Base-by-base conservation (phyloP, 352 stramenopile species). In the Phytopythium helicoides region DNA sequence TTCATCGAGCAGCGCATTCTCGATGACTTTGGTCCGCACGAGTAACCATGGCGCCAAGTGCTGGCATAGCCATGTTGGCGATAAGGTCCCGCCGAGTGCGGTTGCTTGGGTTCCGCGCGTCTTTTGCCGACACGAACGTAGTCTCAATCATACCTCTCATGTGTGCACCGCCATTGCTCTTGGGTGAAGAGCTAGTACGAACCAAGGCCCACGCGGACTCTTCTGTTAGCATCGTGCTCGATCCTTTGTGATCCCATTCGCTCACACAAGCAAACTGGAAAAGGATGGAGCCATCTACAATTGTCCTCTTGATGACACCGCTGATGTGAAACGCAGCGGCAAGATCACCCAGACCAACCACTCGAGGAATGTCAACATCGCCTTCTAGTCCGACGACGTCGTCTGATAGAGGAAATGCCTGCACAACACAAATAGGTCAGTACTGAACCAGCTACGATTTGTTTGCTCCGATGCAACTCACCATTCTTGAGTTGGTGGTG, bases 291-390 rank as follows among this genome's bases (percentile, higher is more conserved):
- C 37, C 12, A 18, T 44, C 0, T 6, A 47, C 55, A 38, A 49
- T 21, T 23, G 52, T 53, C 10, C 60, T 56, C 47, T 65, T 69
- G 12, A 57, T 36, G 1, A 65, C 47, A 12, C 22, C 37, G 22
- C 54, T 46, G 0, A 36, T 34, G 37, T 61, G 47, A 19, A 65
- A 54, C 11, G 5, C 37, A 12, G 57, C 26, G 4, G 42, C 12
- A 6, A 37, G 37, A 0, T 38, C 31, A 10, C 41, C 45, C n/a
- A 28, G 4, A 0, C 18, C 45, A 22, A 44, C n/a, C n/a, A n/a
- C 34, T 12, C 44, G 41, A 22, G 53, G 41, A 8, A 59, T 19
- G 7, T 38, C 31, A 8, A 61, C 23, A 6, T 36, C 25, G 8
- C 41, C n/a, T n/a, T 42, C 52, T n/a, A 61, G 2, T 5, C 50